Evolutionary conservation across 1,139 yeast species (phyloP).

Genomic region (Hansenula sp.): DNA sequence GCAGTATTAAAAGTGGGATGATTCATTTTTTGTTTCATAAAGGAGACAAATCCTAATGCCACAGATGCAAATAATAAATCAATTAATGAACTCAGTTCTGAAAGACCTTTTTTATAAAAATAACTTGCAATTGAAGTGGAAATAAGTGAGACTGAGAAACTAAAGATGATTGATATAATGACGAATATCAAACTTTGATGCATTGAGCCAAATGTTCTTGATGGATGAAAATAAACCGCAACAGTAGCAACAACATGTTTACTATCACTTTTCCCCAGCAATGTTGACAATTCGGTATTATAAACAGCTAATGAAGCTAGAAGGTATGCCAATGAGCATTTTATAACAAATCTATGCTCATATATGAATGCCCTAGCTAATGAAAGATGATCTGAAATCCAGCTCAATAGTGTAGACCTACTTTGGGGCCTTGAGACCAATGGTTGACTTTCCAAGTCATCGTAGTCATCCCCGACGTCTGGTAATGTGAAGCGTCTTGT

Average conservation of each 20-base stretch:
- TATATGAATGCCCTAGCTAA: not conserved
- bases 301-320: conserved; percentile 77
- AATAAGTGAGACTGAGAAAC: conserved; percentile 49
- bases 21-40: conserved; percentile 61
- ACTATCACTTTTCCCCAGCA: conserved; percentile 65
- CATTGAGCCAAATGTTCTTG: conserved; percentile 79
- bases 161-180: conserved; percentile 47
- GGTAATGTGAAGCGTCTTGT: conserved; percentile 8
- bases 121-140: conserved; percentile 51
- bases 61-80: conserved; percentile 51
- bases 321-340: conserved; percentile 69
- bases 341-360: conserved; percentile 31
- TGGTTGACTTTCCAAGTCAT: conserved; percentile 15
- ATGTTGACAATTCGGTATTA: conserved; percentile 46
- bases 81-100: conserved; percentile 48
- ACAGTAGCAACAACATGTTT: conserved; percentile 82
- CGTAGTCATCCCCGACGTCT: conserved; percentile 1
- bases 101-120: conserved; percentile 42
- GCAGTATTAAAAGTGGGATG: conserved; percentile 78
- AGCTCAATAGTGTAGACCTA: not conserved
- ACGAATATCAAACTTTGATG: conserved; percentile 68
- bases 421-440: not conserved
- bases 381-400: no score
- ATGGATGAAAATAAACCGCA: conserved; percentile 82
- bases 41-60: conserved; percentile 64